Percentiles rank a stretch among this genome's conserved stretches.
These are phyloP conservation scores for Talaromyces ruber DNA, from an alignment of 495 filamentous ascomycete genomes.

Conservation along the genomic window DNA sequence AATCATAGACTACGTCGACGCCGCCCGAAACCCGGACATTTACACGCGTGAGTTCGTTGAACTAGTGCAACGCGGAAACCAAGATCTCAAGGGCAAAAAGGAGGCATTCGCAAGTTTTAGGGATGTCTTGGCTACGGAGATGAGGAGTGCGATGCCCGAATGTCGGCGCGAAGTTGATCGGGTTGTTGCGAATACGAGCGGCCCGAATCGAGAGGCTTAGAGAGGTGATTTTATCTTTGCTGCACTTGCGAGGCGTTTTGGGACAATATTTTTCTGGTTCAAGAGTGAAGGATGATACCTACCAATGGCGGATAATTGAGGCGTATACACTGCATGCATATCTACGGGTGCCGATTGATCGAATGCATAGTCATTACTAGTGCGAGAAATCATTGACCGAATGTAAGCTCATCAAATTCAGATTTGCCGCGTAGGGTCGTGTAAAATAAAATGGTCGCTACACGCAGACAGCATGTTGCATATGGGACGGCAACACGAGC, in stretches of 20 bases:
- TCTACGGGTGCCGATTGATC: neutral
- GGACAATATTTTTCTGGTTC: neutral
- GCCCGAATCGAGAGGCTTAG: neutral
- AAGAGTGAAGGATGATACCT: neutral
- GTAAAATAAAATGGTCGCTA: neutral
- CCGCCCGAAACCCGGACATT: constrained; percentile 92
- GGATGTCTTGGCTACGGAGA: constrained; percentile 75
- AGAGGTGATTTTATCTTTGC: neutral
- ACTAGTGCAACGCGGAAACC: constrained; percentile 74
- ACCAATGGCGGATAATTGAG: neutral
- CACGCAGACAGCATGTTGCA: neutral
- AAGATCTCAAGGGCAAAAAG: constrained; percentile 74
- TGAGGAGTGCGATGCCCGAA: constrained; percentile 71
- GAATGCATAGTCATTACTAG: neutral
- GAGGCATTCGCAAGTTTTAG: constrained; percentile 72
- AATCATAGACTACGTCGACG: constrained; percentile 87
- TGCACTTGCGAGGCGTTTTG: neutral
- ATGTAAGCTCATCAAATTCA: neutral
- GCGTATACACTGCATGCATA: neutral
- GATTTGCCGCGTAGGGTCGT: neutral
- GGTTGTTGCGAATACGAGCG: constrained; percentile 41
- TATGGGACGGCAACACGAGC: too few species aligned
- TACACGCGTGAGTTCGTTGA: constrained; percentile 98
- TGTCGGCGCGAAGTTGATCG: constrained; percentile 57
- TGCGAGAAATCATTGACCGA: neutral